Base-by-base conservation (phyloP, 495 filamentous ascomycete genomes). In the Oleoguttula mirabilis region DNA sequence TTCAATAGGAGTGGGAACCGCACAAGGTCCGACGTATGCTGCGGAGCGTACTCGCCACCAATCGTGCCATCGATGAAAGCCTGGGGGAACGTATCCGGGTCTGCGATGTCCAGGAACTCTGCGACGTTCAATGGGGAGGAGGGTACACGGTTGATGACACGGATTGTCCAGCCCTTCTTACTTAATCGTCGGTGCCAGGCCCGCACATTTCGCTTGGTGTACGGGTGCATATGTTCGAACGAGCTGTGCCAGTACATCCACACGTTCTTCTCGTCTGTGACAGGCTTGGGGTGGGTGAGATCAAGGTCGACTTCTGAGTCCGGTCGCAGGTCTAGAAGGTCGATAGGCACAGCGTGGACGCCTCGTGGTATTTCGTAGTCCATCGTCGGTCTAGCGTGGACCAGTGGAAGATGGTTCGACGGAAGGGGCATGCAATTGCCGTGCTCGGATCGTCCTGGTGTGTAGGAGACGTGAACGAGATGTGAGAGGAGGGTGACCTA, bases 181-280 rank as follows among this genome's bases (percentile, higher is more conserved):
- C 61, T 52, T 23, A 72, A 60, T 8, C 70, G 69, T 14, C 70
- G 63, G 56, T 73, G 62, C 67, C 69, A 74, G 23, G 68, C 64
- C n/a, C 68, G 65, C 19, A 76, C 63, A 43, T 67, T 76, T 30
- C 72, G 69, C 36, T 66, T 48, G n/a, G 65, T 57, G 58, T 74
- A 76, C 4, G 61, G 54, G 51, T 69, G 66, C 63, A 76, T 64
- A 35, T 46, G 48, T 7, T 28, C 27, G 54, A 62, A 68, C 23
- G 68, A 69, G 31, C 57, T 42, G 57, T 73, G 60, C 70, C 72
- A 73, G 60, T 73, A 76, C 32, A 72, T 69, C 63, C 66, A 74
- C n/a, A 72, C 53, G 39, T 74, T 74, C 46, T 72, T 74, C 38
- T 63, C 60, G 22, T 44, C 43, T 6, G 56, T 60, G 20, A 71